Evolutionary conservation across 2,329 filamentous ascomycete species (phyloP).

Genomic region (Diplodia seriata): DNA sequence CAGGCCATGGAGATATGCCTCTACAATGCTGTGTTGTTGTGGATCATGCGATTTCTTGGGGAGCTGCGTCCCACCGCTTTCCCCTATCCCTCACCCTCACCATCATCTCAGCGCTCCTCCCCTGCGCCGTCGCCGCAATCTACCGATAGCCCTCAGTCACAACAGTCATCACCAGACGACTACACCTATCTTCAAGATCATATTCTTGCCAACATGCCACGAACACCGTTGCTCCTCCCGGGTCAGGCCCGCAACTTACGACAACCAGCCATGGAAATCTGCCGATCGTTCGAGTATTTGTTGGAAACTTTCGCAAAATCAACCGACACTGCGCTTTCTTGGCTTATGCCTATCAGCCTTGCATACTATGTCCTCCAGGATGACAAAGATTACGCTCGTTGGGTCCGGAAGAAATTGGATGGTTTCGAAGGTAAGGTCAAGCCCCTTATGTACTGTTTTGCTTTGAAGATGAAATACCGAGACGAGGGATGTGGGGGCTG

Average conservation of each 20-base stretch:
- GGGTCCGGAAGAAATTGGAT: conserved; percentile 34
- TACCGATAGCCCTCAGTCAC: background rate
- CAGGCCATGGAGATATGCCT: conserved; percentile 34
- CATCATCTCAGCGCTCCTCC: conserved; percentile 8
- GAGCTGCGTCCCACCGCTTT: conserved; percentile 23
- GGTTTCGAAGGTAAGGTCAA: conserved; percentile 29
- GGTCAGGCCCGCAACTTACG: conserved; percentile 29
- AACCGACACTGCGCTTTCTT: conserved; percentile 32
- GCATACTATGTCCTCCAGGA: conserved; percentile 34
- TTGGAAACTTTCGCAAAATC: conserved; percentile 20
- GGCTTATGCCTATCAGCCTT: conserved; percentile 35
- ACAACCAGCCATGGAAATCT: conserved; percentile 35
- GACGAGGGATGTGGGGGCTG: background rate
- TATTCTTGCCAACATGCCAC: conserved; percentile 5
- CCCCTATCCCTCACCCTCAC: conserved; percentile 1
- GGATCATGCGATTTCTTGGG: conserved; percentile 32
- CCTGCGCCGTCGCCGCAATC: conserved; percentile 12
- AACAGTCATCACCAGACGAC: conserved; percentile 1
- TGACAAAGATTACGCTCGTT: conserved; percentile 29
- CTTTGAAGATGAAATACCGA: conserved; percentile 23
- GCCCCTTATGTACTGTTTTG: conserved; percentile 2
- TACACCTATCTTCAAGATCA: conserved; percentile 12
- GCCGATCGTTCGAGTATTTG: conserved; percentile 34
- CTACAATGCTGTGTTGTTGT: conserved; percentile 34
- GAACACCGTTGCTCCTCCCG: conserved; percentile 31